Percentiles rank a stretch among this genome's conserved stretches.
phyloP scores from a whole-genome alignment of 2,329 filamentous ascomycete species.

The Sclerotinia sclerotiorum region DNA sequence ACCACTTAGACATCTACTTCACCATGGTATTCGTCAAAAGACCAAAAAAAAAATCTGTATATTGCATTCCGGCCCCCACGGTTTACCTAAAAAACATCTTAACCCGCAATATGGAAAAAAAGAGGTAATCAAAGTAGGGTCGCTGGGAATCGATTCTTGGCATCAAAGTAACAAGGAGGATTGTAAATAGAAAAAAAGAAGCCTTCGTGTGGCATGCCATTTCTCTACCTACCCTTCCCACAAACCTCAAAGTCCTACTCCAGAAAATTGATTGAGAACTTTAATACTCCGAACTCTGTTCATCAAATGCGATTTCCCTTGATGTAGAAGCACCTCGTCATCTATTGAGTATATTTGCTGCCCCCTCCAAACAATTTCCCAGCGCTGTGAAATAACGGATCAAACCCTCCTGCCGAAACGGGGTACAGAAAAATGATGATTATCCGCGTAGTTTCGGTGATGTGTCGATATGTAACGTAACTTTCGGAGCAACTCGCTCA shows the following conservation, averaged over 20 bases:
- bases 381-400: background rate
- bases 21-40: background rate
- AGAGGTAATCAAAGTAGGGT: slow-evolving; percentile 12
- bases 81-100: slow-evolving; percentile 19
- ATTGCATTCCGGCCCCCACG: slow-evolving; percentile 13
- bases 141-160: slow-evolving; percentile 16
- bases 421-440: background rate
- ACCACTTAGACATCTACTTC: background rate
- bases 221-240: slow-evolving; percentile 8
- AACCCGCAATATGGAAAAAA: slow-evolving; percentile 14
- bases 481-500: slow-evolving; percentile 1
- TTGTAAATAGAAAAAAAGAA: slow-evolving; percentile 15
- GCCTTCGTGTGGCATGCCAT: background rate
- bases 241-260: background rate
- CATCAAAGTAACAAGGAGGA: slow-evolving; percentile 19
- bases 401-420: background rate
- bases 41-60: slow-evolving; percentile 9
- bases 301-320: background rate
- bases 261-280: background rate
- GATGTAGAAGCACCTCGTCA: background rate
- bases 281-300: background rate
- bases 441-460: background rate
- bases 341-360: background rate
- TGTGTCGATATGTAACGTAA: slow-evolving; percentile 17
- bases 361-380: background rate